These are phyloP conservation scores for Sistotremastrum niveocremeum DNA, from an alignment of 768 basidiomycete genomes.

Conservation along the genomic window DNA sequence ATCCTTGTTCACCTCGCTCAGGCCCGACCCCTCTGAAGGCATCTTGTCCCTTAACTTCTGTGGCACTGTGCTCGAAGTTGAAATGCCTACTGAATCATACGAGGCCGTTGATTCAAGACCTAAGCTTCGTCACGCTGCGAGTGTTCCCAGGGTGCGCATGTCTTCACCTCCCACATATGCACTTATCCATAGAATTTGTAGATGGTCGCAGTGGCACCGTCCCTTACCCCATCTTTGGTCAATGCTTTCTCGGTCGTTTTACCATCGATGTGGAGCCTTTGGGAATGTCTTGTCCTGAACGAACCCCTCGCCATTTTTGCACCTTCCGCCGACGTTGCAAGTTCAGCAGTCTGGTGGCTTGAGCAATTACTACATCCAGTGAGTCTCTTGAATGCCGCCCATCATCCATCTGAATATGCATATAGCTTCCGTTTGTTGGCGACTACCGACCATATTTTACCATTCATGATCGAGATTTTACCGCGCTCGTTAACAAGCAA, in stretches of 20 bases:
- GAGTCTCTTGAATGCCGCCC: slow-evolving; percentile 11
- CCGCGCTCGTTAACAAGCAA: slow-evolving; percentile 62
- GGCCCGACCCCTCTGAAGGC: slow-evolving; percentile 48
- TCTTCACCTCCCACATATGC: slow-evolving; percentile 40
- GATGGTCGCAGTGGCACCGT: no score
- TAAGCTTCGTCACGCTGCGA: slow-evolving; percentile 36
- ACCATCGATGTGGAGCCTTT: slow-evolving; percentile 34
- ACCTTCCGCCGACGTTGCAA: slow-evolving; percentile 64
- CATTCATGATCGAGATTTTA: slow-evolving; percentile 84
- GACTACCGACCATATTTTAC: slow-evolving; percentile 94
- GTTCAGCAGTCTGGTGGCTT: slow-evolving; percentile 87
- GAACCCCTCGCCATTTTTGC: slow-evolving; percentile 85
- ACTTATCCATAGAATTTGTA: slow-evolving; percentile 42
- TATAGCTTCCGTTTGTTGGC: slow-evolving; percentile 64
- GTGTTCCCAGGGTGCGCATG: slow-evolving; percentile 18
- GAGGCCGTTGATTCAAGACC: slow-evolving; percentile 32
- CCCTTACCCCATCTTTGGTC: slow-evolving; percentile 59
- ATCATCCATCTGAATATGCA: neutral
- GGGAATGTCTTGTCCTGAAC: slow-evolving; percentile 87
- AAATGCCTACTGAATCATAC: slow-evolving; percentile 50
- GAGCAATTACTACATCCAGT: slow-evolving; percentile 79
- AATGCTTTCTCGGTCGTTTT: slow-evolving; percentile 19
- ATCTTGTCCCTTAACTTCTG: slow-evolving; percentile 74
- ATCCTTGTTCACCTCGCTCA: slow-evolving; percentile 31
- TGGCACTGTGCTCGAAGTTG: slow-evolving; percentile 58